Percentiles rank a stretch among this genome's conserved stretches.
Conservation (phyloP, 257 asterid species). For the Forsythia viridissima region DNA sequence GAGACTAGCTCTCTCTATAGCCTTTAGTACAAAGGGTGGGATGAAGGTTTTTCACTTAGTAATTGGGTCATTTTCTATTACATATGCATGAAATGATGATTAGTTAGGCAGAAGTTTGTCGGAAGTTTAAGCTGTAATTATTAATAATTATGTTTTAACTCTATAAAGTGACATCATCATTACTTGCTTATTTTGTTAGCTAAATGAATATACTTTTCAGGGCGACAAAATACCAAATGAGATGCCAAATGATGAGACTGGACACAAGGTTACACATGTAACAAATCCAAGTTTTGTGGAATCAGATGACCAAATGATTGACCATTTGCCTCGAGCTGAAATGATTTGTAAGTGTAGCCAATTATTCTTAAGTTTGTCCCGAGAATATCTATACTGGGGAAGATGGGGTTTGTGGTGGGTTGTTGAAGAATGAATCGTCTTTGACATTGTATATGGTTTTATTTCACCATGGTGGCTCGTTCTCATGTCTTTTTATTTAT, state of each 20-base stretch:
- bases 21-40: neutral
- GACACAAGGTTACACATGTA: constrained; percentile 45
- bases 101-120: constrained; percentile 9
- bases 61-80: neutral
- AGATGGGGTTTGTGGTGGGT: neutral
- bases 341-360: constrained; percentile 58
- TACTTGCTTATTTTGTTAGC: constrained; percentile 12
- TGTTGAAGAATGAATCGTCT: neutral
- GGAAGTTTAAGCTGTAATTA: constrained; percentile 8
- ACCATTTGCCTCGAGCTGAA: constrained; percentile 61
- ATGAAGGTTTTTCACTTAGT: neutral
- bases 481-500: neutral
- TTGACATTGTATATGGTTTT: neutral
- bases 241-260: constrained; percentile 48
- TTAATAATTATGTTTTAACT: neutral
- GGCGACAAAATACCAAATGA: constrained; percentile 51
- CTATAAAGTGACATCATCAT: neutral
- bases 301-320: constrained; percentile 38
- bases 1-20: neutral
- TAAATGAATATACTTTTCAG: constrained; percentile 43
- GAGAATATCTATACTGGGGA: constrained; percentile 4
- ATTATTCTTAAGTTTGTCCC: constrained; percentile 15
- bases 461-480: neutral
- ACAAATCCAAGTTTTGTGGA: constrained; percentile 40
- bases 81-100: neutral